Conservation (phyloP, 2,329 filamentous ascomycete genomes). For the Cucurbitaria berberidis region DNA sequence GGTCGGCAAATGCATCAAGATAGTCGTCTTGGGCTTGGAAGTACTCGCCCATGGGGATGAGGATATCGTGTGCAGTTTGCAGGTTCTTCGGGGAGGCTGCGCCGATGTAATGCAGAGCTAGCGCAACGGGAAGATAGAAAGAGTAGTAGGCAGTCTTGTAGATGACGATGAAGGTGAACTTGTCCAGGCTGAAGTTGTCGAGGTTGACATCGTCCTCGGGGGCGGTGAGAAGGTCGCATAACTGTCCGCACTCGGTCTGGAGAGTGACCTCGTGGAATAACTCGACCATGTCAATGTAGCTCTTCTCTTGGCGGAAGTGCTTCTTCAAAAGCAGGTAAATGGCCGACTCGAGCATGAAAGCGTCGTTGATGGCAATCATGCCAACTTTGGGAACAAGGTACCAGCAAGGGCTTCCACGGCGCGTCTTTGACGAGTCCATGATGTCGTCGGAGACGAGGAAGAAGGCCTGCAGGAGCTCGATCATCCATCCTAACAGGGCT, state of each 20-base stretch:
- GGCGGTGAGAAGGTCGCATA: conserved; percentile 92
- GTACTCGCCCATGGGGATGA: conserved; percentile 97
- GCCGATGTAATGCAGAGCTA: conserved; percentile 84
- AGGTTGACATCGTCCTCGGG: conserved; percentile 93
- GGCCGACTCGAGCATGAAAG: conserved; percentile 89
- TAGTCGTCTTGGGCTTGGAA: conserved; percentile 99
- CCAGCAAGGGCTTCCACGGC: conserved; percentile 94
- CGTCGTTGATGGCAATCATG: conserved; percentile 97
- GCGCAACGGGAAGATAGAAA: conserved; percentile 95
- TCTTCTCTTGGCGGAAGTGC: conserved; percentile 85
- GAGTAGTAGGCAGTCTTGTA: conserved; percentile 99
- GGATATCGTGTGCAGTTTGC: conserved; percentile 84
- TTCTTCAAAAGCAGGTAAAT: conserved; percentile 95
- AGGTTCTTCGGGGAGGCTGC: conserved; percentile 88
- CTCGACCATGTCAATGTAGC: conserved; percentile 91
- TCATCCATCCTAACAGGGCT: conserved; percentile 93
- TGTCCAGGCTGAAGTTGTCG: conserved; percentile 91
- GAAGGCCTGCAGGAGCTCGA: conserved; percentile 97
- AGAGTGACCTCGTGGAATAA: conserved; percentile 94
- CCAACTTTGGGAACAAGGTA: conserved; percentile 88
- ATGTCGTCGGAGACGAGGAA: conserved; percentile 99
- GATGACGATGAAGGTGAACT: conserved; percentile 98
- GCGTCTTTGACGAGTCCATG: conserved; percentile 95
- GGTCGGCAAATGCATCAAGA: conserved; percentile 95
- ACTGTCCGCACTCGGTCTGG: conserved; percentile 95